Percentiles rank a stretch among this genome's conserved stretches.
Evolutionary conservation across 176 grass and related monocot species (phyloP).

Genomic region (Triticum timopheevii): DNA sequence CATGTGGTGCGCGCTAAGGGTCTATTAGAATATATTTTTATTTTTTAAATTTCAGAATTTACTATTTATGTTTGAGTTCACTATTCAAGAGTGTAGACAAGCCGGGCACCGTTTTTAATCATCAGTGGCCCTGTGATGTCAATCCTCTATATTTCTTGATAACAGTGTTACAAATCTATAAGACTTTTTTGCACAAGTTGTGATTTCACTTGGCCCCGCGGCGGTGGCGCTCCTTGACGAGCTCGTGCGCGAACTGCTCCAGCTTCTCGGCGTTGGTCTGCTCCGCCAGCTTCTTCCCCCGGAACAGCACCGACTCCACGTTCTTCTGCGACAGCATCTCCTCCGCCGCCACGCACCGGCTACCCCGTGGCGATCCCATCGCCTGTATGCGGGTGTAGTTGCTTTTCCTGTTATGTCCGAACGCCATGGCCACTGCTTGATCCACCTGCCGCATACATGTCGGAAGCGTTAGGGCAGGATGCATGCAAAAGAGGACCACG

Average conservation of each 20-base stretch:
- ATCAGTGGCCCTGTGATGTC: no score
- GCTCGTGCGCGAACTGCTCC: constrained; percentile 70
- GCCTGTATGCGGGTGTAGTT: constrained; percentile 94
- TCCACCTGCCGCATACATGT: constrained; percentile 56
- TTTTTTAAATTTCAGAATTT: no score
- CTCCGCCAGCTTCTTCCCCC: constrained; percentile 66
- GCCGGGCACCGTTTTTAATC: no score
- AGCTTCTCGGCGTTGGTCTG: constrained; percentile 87
- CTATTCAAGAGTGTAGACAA: no score
- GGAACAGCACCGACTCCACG: constrained; percentile 79
- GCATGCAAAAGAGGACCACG: neutral
- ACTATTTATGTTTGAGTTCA: no score
- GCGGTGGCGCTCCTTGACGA: constrained; percentile 70
- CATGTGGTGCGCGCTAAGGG: no score
- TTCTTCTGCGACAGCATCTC: constrained; percentile 79
- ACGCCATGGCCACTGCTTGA: constrained; percentile 95
- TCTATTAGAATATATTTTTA: no score
- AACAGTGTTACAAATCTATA: no score
- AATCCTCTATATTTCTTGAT: no score
- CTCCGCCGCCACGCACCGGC: constrained; percentile 29
- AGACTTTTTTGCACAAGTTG: no score
- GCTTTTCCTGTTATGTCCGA: constrained; percentile 75
- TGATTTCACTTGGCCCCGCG: neutral
- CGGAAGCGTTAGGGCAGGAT: neutral
- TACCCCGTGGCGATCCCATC: constrained; percentile 23